Percentiles rank a stretch among this genome's conserved stretches.
phyloP scores from a whole-genome alignment of 2,329 filamentous ascomycete genomes.

The Calonectria montana region DNA sequence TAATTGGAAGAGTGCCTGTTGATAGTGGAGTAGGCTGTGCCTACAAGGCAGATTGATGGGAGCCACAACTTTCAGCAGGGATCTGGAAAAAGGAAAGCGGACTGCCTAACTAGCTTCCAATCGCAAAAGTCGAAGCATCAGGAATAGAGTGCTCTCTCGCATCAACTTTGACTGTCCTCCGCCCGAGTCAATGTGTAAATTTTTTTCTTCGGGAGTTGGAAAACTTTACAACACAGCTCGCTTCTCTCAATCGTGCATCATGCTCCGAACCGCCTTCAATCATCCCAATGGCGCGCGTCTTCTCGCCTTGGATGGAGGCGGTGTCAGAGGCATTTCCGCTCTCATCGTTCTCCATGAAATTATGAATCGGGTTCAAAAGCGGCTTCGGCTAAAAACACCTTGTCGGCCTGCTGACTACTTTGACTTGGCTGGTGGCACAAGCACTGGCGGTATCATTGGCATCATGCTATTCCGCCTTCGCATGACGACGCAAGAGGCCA shows the following conservation, averaged over 20 bases:
- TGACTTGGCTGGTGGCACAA: slow-evolving; percentile 31
- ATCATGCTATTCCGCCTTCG: slow-evolving; percentile 35
- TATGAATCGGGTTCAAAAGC: slow-evolving; percentile 9
- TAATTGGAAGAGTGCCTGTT: neutral
- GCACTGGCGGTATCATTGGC: slow-evolving; percentile 30
- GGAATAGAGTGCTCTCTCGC: neutral
- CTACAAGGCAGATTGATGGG: neutral
- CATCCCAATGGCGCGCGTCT: slow-evolving; percentile 23
- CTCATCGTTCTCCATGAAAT: slow-evolving; percentile 9
- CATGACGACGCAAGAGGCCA: slow-evolving; percentile 31
- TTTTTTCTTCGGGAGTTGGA: neutral
- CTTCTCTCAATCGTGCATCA: neutral
- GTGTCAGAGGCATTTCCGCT: slow-evolving; percentile 18
- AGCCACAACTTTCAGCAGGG: neutral
- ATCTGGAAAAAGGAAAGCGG: neutral
- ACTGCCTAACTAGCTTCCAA: neutral
- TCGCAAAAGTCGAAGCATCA: neutral
- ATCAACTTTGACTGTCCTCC: neutral
- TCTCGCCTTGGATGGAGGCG: slow-evolving; percentile 20
- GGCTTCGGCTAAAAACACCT: neutral
- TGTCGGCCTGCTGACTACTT: slow-evolving; percentile 27
- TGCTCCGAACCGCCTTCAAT: slow-evolving; percentile 1
- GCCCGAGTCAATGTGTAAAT: neutral
- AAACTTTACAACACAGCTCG: neutral
- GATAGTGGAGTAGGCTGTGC: neutral